A percentile compares a stretch with the other conserved stretches of the same genome.
Conservation (phyloP, 768 basidiomycete genomes). For the Steccherinum ochraceum region DNA sequence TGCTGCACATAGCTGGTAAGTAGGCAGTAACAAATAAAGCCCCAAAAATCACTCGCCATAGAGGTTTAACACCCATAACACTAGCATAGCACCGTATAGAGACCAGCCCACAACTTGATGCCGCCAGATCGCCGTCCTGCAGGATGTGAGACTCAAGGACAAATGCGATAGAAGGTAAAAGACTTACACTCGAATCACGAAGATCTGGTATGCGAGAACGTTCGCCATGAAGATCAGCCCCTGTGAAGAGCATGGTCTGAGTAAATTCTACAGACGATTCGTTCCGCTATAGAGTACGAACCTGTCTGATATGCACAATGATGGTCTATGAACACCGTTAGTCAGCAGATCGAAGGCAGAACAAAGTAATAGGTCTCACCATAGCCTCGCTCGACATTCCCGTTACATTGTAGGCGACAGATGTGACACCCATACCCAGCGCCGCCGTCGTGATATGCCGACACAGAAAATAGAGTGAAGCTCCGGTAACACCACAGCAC, state of each 20-base stretch:
- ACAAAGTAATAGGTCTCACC: no score
- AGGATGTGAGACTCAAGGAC: neutral
- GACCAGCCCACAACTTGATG: neutral
- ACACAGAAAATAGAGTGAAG: neutral
- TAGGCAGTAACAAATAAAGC: neutral
- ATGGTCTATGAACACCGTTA: neutral
- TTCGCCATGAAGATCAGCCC: neutral
- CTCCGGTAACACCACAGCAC: neutral
- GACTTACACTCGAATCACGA: constrained; percentile 3
- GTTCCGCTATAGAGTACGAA: neutral
- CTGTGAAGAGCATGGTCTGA: neutral
- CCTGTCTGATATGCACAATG: neutral
- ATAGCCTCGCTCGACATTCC: neutral
- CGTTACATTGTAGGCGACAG: neutral
- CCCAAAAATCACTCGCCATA: neutral
- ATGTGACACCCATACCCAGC: neutral
- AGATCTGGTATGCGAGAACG: constrained; percentile 1
- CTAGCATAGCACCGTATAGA: neutral
- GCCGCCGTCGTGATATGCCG: neutral
- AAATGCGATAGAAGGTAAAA: neutral
- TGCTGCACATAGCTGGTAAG: constrained; percentile 1
- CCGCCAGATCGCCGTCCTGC: constrained; percentile 4
- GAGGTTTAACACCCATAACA: constrained; percentile 1
- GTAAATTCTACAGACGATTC: no score
- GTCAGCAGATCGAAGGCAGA: neutral